Conservation (phyloP, 176 grass and related monocot species). For the Hordeum vulgare region DNA sequence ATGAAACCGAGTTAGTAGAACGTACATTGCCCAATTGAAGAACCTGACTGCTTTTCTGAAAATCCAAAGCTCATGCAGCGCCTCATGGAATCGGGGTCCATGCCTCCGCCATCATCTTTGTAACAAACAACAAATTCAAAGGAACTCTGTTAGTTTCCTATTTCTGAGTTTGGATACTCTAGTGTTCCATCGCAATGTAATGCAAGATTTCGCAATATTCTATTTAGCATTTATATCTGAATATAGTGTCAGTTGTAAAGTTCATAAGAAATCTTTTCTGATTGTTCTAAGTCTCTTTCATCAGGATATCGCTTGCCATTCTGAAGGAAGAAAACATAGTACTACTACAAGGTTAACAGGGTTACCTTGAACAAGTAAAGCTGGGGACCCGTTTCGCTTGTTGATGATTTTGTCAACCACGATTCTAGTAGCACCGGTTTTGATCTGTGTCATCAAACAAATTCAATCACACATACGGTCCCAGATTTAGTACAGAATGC, state of each 20-base stretch:
- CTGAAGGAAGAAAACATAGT: neutral
- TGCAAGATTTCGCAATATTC: too few relatives aligned
- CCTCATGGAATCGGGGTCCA: constrained; percentile 76
- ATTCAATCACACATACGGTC: neutral
- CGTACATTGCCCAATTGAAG: constrained; percentile 76
- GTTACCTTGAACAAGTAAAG: constrained; percentile 67
- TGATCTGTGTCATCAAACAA: constrained; percentile 39
- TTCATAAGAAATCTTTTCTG: neutral
- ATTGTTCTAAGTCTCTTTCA: neutral
- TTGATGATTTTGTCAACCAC: constrained; percentile 50
- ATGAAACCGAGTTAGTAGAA: neutral
- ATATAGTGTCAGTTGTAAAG: neutral
- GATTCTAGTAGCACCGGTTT: constrained; percentile 61
- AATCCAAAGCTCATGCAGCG: constrained; percentile 87
- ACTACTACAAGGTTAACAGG: too few relatives aligned
- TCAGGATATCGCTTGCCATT: neutral
- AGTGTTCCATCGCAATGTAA: neutral
- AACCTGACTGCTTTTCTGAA: constrained; percentile 67
- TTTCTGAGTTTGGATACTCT: neutral
- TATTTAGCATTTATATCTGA: neutral
- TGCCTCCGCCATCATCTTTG: constrained; percentile 80
- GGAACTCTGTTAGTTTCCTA: neutral
- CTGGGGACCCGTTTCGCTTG: constrained; percentile 39
- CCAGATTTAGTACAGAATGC: neutral
- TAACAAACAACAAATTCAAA: neutral